A percentile compares a stretch with the other conserved stretches of the same genome.
Evolutionary conservation across 2,329 filamentous ascomycete species (phyloP).

Genomic region (Clarireedia paspali): DNA sequence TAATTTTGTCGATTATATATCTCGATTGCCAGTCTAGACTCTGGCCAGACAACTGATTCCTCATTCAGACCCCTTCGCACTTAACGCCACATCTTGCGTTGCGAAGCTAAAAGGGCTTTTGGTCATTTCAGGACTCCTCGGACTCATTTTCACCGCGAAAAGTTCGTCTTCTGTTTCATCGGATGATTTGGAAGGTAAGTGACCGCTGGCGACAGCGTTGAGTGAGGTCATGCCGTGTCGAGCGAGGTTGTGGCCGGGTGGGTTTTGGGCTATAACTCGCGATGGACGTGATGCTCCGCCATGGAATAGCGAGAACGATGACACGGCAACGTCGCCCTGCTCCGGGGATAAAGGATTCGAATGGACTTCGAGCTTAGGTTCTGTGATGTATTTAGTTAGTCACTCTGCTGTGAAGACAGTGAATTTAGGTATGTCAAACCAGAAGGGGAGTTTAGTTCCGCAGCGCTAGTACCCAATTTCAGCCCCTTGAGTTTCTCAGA

Average conservation of each 20-base stretch:
- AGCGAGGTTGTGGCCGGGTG: slow-evolving; percentile 18
- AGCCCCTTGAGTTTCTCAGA: slow-evolving; percentile 75
- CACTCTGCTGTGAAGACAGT: not conserved
- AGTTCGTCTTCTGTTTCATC: slow-evolving; percentile 64
- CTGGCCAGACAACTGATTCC: not conserved
- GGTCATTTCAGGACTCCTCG: slow-evolving; percentile 76
- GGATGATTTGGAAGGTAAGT: slow-evolving; percentile 22
- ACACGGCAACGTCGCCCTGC: slow-evolving; percentile 54
- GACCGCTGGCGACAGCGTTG: slow-evolving; percentile 30
- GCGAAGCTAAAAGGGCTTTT: slow-evolving; percentile 68
- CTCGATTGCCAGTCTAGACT: not conserved
- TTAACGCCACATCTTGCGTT: slow-evolving; percentile 25
- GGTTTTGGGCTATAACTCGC: slow-evolving; percentile 29
- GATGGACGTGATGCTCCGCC: slow-evolving; percentile 33
- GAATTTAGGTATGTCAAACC: slow-evolving; percentile 35
- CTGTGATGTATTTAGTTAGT: slow-evolving; percentile 14
- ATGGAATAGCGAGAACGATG: slow-evolving; percentile 53
- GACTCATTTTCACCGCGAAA: slow-evolving; percentile 81
- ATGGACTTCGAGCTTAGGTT: slow-evolving; percentile 15
- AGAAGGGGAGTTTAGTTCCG: slow-evolving; percentile 48
- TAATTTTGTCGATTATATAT: not conserved
- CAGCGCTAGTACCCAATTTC: slow-evolving; percentile 66
- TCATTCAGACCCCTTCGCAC: slow-evolving; percentile 7
- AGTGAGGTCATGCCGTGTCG: slow-evolving; percentile 27
- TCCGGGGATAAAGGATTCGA: slow-evolving; percentile 48